These are phyloP conservation scores for Diutina neorugosa DNA, from an alignment of 1,139 yeast species.

Conservation along the genomic window DNA sequence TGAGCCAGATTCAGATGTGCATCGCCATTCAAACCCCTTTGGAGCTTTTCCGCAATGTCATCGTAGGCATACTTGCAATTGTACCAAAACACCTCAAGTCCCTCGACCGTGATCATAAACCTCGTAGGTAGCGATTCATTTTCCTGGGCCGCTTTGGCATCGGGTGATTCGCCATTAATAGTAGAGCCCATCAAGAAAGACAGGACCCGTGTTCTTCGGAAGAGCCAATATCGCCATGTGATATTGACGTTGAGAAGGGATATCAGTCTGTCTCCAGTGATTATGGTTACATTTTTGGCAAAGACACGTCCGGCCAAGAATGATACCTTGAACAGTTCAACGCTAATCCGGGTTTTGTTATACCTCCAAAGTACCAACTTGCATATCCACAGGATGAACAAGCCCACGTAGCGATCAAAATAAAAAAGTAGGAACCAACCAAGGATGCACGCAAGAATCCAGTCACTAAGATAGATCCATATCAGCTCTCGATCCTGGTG, in stretches of 20 bases:
- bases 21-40: conserved; percentile 11
- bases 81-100: conserved; percentile 71
- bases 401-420: conserved; percentile 66
- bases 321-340: conserved; percentile 67
- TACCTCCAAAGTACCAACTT: conserved; percentile 54
- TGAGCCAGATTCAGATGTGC: background rate
- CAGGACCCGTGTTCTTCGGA: conserved; percentile 38
- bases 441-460: conserved; percentile 59
- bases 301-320: conserved; percentile 73
- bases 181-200: conserved; percentile 14
- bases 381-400: conserved; percentile 36
- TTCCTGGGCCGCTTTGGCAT: conserved; percentile 12
- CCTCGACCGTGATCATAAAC: conserved; percentile 49
- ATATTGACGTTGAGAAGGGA: conserved; percentile 59
- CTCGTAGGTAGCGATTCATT: conserved; percentile 48
- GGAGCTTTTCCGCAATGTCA: conserved; percentile 36
- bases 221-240: conserved; percentile 86
- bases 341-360: conserved; percentile 40
- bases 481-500: background rate
- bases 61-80: conserved; percentile 75
- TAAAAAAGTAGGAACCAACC: conserved; percentile 60
- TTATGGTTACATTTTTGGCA: conserved; percentile 61
- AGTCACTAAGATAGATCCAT: conserved; percentile 78
- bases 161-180: conserved; percentile 10
- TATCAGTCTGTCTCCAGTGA: conserved; percentile 59